phyloP scores from a whole-genome alignment of 1,139 yeast genomes.

The Suzukiozyma palmioleophila region DNA sequence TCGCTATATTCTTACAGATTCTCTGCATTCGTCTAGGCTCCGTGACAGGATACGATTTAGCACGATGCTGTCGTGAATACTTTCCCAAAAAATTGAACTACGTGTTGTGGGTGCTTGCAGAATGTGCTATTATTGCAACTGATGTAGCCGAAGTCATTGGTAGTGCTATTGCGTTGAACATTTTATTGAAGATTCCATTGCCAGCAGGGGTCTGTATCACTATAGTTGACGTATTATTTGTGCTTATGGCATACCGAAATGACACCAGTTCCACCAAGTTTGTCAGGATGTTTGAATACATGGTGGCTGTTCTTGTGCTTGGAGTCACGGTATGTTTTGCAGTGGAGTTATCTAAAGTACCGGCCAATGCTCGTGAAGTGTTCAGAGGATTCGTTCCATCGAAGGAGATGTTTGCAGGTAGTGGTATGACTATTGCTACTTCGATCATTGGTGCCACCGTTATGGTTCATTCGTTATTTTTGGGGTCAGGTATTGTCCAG shows the following conservation, averaged over 20 bases:
- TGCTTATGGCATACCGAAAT: slow-evolving; percentile 69
- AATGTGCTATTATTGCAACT: slow-evolving; percentile 76
- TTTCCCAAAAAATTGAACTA: slow-evolving; percentile 59
- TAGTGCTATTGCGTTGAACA: slow-evolving; percentile 78
- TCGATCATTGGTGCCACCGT: slow-evolving; percentile 80
- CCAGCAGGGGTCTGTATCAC: slow-evolving; percentile 79
- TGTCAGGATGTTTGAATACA: slow-evolving; percentile 60
- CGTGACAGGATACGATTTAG: slow-evolving; percentile 75
- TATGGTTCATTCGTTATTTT: slow-evolving; percentile 75
- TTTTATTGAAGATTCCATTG: slow-evolving; percentile 61
- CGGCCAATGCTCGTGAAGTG: slow-evolving; percentile 43
- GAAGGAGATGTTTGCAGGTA: slow-evolving; percentile 51
- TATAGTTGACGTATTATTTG: slow-evolving; percentile 66
- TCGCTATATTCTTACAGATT: slow-evolving; percentile 71
- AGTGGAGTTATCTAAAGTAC: slow-evolving; percentile 56
- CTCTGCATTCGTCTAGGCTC: slow-evolving; percentile 73
- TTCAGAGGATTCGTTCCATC: slow-evolving; percentile 75
- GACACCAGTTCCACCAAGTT: slow-evolving; percentile 62
- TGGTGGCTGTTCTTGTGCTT: slow-evolving; percentile 62
- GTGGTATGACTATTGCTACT: slow-evolving; percentile 69
- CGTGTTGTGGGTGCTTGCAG: slow-evolving; percentile 63
- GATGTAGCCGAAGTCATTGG: slow-evolving; percentile 88
- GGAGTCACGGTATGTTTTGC: slow-evolving; percentile 72
- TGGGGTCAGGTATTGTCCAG: slow-evolving; percentile 75
- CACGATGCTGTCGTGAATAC: slow-evolving; percentile 61